Evolutionary conservation across 2,329 filamentous ascomycete genomes (phyloP).

Genomic region (Talaromyces sp.): DNA sequence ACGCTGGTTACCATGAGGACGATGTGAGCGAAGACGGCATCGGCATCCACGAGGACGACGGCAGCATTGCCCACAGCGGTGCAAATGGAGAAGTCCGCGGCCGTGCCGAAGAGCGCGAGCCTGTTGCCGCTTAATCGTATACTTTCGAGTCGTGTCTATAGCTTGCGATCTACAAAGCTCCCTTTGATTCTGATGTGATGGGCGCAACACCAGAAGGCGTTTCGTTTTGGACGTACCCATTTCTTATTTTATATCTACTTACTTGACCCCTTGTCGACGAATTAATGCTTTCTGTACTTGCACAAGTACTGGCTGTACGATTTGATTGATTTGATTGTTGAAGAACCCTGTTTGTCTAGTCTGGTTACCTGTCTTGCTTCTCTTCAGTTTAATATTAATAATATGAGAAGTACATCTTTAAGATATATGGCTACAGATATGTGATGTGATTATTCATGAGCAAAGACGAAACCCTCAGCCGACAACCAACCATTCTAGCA

Average conservation of each 20-base stretch:
- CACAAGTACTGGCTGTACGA: not conserved
- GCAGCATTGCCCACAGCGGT: constrained; percentile 27
- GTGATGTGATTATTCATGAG: not conserved
- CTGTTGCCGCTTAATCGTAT: constrained; percentile 15
- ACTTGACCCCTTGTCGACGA: not conserved
- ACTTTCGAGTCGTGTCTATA: constrained; percentile 1
- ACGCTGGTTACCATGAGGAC: constrained; percentile 45
- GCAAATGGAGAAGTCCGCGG: constrained; percentile 37
- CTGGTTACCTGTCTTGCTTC: not conserved
- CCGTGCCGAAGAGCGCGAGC: constrained; percentile 37
- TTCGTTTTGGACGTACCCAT: constrained; percentile 7
- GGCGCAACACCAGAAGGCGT: constrained; percentile 2
- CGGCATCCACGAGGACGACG: constrained; percentile 33
- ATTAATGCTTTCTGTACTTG: not conserved
- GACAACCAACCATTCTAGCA: not conserved
- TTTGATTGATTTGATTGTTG: not conserved
- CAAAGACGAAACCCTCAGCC: not conserved
- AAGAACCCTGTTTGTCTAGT: not conserved
- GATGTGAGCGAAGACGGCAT: constrained; percentile 45
- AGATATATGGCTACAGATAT: not conserved
- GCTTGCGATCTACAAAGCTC: not conserved
- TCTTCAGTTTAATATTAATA: constrained; percentile 2
- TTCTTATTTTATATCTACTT: not conserved
- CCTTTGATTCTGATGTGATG: not conserved
- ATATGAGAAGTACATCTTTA: constrained; percentile 2